Percentiles rank a stretch among this genome's conserved stretches.
phyloP scores from a whole-genome alignment of 2,329 filamentous ascomycete genomes.

The Torrubiella hemipterigena region DNA sequence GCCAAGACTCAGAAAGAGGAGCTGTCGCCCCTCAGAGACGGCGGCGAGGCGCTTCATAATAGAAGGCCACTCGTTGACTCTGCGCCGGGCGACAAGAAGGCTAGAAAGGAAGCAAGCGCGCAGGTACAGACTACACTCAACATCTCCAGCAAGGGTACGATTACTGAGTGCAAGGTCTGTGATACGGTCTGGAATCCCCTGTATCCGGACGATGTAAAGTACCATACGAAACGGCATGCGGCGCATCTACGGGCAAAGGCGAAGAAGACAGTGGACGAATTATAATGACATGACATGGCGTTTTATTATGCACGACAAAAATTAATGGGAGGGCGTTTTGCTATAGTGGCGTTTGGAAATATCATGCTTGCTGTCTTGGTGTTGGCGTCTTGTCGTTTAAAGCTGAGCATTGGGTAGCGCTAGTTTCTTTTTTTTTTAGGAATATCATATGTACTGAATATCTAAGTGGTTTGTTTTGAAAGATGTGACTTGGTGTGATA shows the following conservation, averaged over 20 bases:
- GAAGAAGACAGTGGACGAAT: conserved; percentile 6
- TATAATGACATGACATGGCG: conserved; percentile 2
- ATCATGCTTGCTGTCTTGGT: too few species aligned
- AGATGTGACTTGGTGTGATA: too few species aligned
- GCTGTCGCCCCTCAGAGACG: too few species aligned
- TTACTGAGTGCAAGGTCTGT: conserved; percentile 30
- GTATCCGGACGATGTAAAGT: conserved; percentile 30
- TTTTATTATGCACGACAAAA: too few species aligned
- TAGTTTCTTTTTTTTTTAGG: too few species aligned
- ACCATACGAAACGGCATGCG: conserved; percentile 26
- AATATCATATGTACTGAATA: too few species aligned
- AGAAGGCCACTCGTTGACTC: not conserved
- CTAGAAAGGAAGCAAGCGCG: conserved; percentile 3
- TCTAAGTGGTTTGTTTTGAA: too few species aligned
- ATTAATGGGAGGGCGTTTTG: too few species aligned
- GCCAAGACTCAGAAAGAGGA: too few species aligned
- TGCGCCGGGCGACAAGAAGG: not conserved
- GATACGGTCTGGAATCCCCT: conserved; percentile 31
- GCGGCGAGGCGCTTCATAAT: conserved; percentile 1
- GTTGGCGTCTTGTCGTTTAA: too few species aligned
- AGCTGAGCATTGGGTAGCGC: too few species aligned
- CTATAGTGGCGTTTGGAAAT: too few species aligned
- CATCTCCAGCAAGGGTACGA: conserved; percentile 26
- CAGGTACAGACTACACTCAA: conserved; percentile 31
- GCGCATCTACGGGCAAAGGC: conserved; percentile 17